Conservation (phyloP, 83 land plant species). For the Isoetes engelmannii region DNA sequence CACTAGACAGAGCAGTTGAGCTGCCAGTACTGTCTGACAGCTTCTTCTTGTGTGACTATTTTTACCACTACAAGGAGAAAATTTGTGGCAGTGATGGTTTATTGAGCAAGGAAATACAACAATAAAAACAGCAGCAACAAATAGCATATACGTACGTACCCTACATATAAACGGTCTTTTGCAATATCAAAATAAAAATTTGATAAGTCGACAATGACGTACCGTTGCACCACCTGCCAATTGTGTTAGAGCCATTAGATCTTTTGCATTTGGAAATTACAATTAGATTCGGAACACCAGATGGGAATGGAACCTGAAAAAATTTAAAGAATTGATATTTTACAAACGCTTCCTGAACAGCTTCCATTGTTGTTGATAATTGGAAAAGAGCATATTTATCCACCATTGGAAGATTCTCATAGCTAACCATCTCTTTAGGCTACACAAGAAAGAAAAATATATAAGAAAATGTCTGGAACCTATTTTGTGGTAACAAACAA, state of each 20-base stretch:
- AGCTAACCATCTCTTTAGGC: constrained; percentile 48
- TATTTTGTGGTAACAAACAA: no score
- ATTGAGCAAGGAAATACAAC: background rate
- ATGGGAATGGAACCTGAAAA: constrained; percentile 55
- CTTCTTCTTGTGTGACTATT: constrained; percentile 80
- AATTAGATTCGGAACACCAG: background rate
- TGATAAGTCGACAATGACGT: constrained; percentile 86
- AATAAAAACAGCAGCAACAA: background rate
- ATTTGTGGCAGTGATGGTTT: background rate
- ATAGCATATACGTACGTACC: constrained; percentile 58
- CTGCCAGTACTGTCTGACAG: constrained; percentile 95
- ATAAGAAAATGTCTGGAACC: constrained; percentile 4
- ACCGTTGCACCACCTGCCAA: constrained; percentile 75
- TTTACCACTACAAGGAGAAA: constrained; percentile 56
- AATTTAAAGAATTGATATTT: constrained; percentile 84
- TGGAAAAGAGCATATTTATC: constrained; percentile 90
- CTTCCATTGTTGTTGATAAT: constrained; percentile 62
- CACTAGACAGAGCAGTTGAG: constrained; percentile 67
- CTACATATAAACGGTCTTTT: constrained; percentile 93
- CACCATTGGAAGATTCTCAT: constrained; percentile 66
- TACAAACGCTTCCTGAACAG: constrained; percentile 60
- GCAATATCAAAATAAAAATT: constrained; percentile 98
- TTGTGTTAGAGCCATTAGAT: background rate
- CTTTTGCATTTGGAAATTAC: background rate
- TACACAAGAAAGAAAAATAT: constrained; percentile 24